phyloP scores from a whole-genome alignment of 352 stramenopile genomes.

The Globisporangium perplexum region DNA sequence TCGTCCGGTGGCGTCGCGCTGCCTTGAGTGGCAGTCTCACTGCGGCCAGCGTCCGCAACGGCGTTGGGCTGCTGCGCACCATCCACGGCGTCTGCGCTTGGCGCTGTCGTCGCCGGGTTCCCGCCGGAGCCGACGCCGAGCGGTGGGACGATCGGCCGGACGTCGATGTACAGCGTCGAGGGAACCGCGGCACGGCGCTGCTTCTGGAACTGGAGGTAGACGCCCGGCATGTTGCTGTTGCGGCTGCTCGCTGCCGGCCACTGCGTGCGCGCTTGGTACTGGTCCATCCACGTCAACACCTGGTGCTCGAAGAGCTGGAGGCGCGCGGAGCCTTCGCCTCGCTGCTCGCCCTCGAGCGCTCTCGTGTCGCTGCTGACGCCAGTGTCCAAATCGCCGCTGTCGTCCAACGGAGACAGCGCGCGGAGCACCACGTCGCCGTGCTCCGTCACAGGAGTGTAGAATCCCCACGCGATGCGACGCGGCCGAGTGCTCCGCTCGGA shows the following conservation, averaged over 20 bases:
- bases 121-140: neutral
- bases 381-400: neutral
- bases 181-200: constrained; percentile 14
- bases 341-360: neutral
- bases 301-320: constrained; percentile 60
- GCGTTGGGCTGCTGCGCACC: neutral
- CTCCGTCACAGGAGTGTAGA: constrained; percentile 51
- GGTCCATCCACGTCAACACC: constrained; percentile 51
- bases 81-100: neutral
- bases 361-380: neutral
- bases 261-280: constrained; percentile 46
- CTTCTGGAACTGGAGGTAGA: constrained; percentile 68
- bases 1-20: neutral
- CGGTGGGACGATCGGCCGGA: constrained; percentile 11
- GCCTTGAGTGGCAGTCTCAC: neutral
- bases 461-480: constrained; percentile 47
- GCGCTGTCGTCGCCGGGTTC: neutral
- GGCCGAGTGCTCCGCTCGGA: neutral
- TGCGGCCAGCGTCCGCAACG: neutral
- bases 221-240: constrained; percentile 25
- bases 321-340: constrained; percentile 10
- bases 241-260: constrained; percentile 31
- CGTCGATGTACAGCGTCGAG: constrained; percentile 6
- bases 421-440: constrained; percentile 36
- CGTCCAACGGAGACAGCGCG: constrained; percentile 4